A percentile compares a stretch with the other conserved stretches of the same genome.
These are phyloP conservation scores for Coemansia sp. DNA, from an alignment of 192 early-diverging fungal species.

Conservation along the genomic window DNA sequence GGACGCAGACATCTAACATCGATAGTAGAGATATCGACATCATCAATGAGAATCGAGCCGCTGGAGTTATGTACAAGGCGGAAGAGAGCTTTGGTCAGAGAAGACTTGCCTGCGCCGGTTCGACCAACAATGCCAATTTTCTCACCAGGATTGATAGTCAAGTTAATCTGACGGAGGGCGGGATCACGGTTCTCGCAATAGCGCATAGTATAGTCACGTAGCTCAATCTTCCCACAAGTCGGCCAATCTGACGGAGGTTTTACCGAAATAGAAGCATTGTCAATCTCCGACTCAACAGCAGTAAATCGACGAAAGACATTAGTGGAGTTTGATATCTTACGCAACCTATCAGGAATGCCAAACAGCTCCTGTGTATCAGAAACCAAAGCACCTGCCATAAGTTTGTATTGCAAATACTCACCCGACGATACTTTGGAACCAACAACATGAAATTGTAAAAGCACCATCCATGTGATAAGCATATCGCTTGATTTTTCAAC, in stretches of 20 bases:
- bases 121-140: constrained; percentile 67
- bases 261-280: constrained; percentile 28
- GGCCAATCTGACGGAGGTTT: constrained; percentile 70
- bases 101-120: constrained; percentile 76
- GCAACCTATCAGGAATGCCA: constrained; percentile 12
- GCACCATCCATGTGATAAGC: constrained; percentile 17
- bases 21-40: constrained; percentile 63
- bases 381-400: constrained; percentile 13
- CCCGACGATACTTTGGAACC: constrained; percentile 25
- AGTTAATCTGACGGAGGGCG: constrained; percentile 35
- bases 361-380: constrained; percentile 10
- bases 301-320: constrained; percentile 33
- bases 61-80: constrained; percentile 58
- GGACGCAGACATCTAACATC: constrained; percentile 53
- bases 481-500: constrained; percentile 54
- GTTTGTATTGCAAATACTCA: constrained; percentile 19
- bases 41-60: constrained; percentile 72
- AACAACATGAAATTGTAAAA: constrained; percentile 26
- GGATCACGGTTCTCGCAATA: constrained; percentile 59
- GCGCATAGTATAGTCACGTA: constrained; percentile 58
- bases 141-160: constrained; percentile 40
- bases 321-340: constrained; percentile 14
- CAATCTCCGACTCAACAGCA: constrained; percentile 44
- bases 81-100: constrained; percentile 68
- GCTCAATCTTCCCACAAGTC: constrained; percentile 56